Percentiles rank a stretch among this genome's conserved stretches.
These are phyloP conservation scores for Pseudoscleropodium purum DNA, from an alignment of 225 moss, liverwort and hornwort genomes.

Conservation along the genomic window DNA sequence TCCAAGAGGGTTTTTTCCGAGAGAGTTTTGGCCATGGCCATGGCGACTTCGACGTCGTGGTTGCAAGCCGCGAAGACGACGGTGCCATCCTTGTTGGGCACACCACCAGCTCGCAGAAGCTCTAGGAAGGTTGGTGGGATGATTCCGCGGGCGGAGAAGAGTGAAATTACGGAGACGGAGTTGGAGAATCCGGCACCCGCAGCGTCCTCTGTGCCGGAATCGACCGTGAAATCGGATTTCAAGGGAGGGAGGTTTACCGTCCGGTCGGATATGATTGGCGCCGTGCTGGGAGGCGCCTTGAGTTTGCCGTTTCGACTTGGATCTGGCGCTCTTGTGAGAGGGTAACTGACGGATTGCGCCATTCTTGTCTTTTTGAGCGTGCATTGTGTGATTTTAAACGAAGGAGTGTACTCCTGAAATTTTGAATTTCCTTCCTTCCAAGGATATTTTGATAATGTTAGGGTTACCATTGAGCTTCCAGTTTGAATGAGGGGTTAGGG, in stretches of 20 bases:
- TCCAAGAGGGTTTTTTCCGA: background rate
- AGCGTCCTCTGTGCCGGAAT: slow-evolving; percentile 6
- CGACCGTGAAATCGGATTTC: slow-evolving; percentile 36
- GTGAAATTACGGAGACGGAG: slow-evolving; percentile 3
- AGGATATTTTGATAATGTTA: no score
- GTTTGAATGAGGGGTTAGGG: background rate
- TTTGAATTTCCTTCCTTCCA: background rate
- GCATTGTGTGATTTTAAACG: background rate
- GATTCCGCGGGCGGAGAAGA: slow-evolving; percentile 13
- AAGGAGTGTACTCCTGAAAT: background rate
- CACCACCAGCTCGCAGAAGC: background rate
- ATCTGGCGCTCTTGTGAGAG: slow-evolving; percentile 69
- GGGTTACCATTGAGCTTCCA: background rate
- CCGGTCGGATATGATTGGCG: slow-evolving; percentile 74
- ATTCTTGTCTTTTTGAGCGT: background rate
- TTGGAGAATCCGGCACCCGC: slow-evolving; percentile 12
- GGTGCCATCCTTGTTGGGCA: slow-evolving; percentile 3
- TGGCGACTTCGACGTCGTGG: slow-evolving; percentile 18
- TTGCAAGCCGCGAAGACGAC: slow-evolving; percentile 24
- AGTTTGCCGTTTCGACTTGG: slow-evolving; percentile 64
- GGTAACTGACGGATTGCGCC: slow-evolving; percentile 11
- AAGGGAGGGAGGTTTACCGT: slow-evolving; percentile 42
- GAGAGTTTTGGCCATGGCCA: background rate
- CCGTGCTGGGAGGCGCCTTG: slow-evolving; percentile 53
- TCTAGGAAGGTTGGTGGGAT: background rate